Evolutionary conservation across 768 basidiomycete species (phyloP).

Genomic region (Phylloporus rhodoxanthus): DNA sequence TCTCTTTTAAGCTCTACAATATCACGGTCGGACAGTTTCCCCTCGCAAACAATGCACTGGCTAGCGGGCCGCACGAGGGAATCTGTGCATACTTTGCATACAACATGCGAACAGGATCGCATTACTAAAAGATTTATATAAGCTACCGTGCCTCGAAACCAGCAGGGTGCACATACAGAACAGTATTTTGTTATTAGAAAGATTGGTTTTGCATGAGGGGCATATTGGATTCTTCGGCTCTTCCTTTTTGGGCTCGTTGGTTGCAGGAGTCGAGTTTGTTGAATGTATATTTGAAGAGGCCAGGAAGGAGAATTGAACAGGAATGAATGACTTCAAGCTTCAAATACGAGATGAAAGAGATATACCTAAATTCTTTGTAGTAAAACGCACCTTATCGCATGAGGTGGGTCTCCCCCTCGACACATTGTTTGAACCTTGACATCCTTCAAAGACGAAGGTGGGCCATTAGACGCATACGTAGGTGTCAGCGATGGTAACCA

Average conservation of each 20-base stretch:
- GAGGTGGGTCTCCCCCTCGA: constrained; percentile 71
- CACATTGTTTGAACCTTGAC: constrained; percentile 88
- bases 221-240: constrained; percentile 66
- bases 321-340: constrained; percentile 77
- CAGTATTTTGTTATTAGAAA: constrained; percentile 73
- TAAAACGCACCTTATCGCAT: constrained; percentile 64
- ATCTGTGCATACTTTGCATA: constrained; percentile 88
- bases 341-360: constrained; percentile 2
- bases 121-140: constrained; percentile 44
- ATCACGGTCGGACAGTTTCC: constrained; percentile 55
- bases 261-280: constrained; percentile 34
- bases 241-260: constrained; percentile 37
- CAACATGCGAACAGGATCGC: constrained; percentile 86
- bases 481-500: constrained; percentile 95
- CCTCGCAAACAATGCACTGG: constrained; percentile 87
- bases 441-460: constrained; percentile 63
- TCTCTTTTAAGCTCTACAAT: constrained; percentile 84
- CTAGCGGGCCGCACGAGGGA: constrained; percentile 71
- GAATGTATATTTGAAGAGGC: constrained; percentile 36
- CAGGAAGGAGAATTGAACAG: constrained; percentile 70
- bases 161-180: constrained; percentile 46
- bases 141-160: not conserved
- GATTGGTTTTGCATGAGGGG: constrained; percentile 78
- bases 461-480: constrained; percentile 58
- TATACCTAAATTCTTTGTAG: not conserved